Evolutionary conservation across 2,329 filamentous ascomycete species (phyloP), one percentile per base, ranked within the genome.

Genomic region (Diplodia seriata): DNA sequence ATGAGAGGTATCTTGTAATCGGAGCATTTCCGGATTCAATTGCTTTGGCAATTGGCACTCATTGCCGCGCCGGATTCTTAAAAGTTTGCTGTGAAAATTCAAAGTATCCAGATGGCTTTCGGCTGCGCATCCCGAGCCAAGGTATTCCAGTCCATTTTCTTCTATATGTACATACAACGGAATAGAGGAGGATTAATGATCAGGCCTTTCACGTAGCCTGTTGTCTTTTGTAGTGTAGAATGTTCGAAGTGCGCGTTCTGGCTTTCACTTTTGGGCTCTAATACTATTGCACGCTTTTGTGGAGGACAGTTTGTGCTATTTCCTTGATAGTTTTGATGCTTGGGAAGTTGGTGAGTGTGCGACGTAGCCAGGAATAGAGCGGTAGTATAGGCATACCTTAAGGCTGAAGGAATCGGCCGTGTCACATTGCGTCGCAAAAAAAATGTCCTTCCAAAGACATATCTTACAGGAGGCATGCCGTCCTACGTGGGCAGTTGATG

Each of bases 121-220:
- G 33, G 33, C 33, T 36, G 9, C 9, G 9, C 9, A 36, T 2
- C 8, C 33, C 11, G 11, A 36, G 33, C 3, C 9, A 36, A 11
- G 9, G 2, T 11, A 11, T 12, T 11, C 11, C 12, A 36, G 33
- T 11, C 12, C 11, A 3, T 11, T 36, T 12, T 36, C 15, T 20
- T 18, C 23, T 26, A 26, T 26, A 26, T 26, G 23, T 26, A 26
- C 1, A 8, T 20, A n/a, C 93, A 81, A 3, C 89, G 85, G 74
- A 85, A 88, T 23, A 93, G 82, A 75, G 93, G 91, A 0, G 81
- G 81, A 70, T 84, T 82, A 40, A 74, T 73, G 69, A 84, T 83
- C 20, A 80, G 74, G 8, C 71, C 70, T 56, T 78, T 67, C 70
- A 80, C 73, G 8, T 74, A 73, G n/a, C 68, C 70, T 40, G 83